Evolutionary conservation across 202 grass and related monocot genomes (phyloP).

Genomic region (Schoenoplectus tabernaemontani): DNA sequence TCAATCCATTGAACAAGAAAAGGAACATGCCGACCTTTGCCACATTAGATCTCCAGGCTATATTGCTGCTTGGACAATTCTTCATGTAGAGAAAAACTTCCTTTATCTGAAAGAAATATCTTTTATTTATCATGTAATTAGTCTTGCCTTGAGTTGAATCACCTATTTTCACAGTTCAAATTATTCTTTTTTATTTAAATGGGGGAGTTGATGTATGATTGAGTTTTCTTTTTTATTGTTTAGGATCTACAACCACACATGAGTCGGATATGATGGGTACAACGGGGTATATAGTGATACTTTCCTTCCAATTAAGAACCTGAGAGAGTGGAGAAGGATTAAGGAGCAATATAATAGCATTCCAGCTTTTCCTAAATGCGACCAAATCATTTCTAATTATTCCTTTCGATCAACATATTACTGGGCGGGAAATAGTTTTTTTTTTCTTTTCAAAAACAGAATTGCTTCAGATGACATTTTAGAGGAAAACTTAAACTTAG

Average conservation of each 20-base stretch:
- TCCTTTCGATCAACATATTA: too few species aligned
- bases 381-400: background rate
- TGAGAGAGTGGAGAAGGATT: too few species aligned
- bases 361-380: background rate
- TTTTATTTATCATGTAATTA: background rate
- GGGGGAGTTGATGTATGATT: background rate
- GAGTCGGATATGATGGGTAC: background rate
- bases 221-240: background rate
- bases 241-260: background rate
- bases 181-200: too few species aligned
- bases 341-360: background rate
- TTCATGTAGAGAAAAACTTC: slow-evolving; percentile 33
- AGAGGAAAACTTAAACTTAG: background rate
- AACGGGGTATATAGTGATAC: background rate
- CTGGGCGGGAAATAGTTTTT: too few species aligned
- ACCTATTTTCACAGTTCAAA: background rate
- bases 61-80: slow-evolving; percentile 60
- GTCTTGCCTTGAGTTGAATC: background rate
- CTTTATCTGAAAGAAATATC: background rate
- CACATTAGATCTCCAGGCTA: slow-evolving; percentile 50
- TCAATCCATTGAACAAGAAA: slow-evolving; percentile 38
- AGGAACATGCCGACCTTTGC: slow-evolving; percentile 24
- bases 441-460: too few species aligned
- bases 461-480: background rate
- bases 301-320: background rate